Evolutionary conservation across 139 green algal species (phyloP).

Genomic region (Yamagishiella unicocca): DNA sequence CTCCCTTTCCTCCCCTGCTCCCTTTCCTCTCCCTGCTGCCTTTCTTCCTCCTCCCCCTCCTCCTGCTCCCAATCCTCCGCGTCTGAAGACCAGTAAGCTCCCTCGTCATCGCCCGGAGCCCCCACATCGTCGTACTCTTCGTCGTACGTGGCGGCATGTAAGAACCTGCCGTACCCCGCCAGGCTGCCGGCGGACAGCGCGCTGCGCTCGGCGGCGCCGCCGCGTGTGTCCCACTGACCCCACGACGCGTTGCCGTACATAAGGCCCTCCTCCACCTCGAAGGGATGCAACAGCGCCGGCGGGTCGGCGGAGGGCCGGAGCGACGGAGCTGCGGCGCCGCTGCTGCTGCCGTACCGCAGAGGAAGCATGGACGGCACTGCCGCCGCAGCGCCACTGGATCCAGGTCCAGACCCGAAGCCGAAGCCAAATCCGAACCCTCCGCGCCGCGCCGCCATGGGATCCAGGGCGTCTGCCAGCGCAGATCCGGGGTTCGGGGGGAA

Average conservation of each 20-base stretch:
- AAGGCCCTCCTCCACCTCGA: constrained; percentile 6
- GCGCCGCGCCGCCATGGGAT: constrained; percentile 3
- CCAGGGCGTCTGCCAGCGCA: constrained; percentile 3
- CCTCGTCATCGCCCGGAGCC: neutral
- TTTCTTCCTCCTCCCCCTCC: neutral
- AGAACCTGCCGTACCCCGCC: neutral
- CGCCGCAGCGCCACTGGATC: too few relatives aligned
- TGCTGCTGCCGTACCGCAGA: neutral
- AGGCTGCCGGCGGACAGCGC: neutral
- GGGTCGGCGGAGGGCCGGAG: neutral
- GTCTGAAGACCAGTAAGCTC: neutral
- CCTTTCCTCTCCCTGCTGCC: neutral
- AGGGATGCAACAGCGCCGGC: constrained; percentile 14
- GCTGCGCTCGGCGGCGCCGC: neutral
- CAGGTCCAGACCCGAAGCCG: neutral
- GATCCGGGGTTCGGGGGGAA: neutral
- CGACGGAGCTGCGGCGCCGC: neutral
- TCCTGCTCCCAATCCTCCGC: neutral
- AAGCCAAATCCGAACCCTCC: neutral
- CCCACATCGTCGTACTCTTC: neutral
- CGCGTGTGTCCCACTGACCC: too few relatives aligned
- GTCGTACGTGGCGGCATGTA: neutral
- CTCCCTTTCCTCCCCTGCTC: too few relatives aligned
- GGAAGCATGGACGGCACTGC: neutral
- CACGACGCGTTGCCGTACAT: too few relatives aligned